phyloP scores from a whole-genome alignment of 192 early-diverging fungal genomes.

The Gonapodya prolifera region DNA sequence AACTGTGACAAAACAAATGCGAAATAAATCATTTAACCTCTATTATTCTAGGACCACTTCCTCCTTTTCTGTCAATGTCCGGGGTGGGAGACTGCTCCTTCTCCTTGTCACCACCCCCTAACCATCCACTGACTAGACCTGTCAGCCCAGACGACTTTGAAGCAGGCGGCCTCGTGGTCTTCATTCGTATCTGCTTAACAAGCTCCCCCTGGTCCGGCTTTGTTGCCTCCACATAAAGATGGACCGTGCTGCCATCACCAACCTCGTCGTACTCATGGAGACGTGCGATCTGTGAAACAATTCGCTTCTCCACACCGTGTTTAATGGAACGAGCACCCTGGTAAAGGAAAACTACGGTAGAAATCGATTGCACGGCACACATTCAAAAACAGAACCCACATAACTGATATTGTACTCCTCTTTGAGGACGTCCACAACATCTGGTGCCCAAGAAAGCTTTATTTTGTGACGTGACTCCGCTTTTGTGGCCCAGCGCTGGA shows the following conservation, averaged over 20 bases:
- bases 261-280: conserved; percentile 29
- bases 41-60: not conserved
- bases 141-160: not conserved
- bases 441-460: conserved; percentile 20
- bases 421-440: conserved; percentile 20
- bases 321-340: conserved; percentile 33
- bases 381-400: conserved; percentile 27
- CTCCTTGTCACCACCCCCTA: not conserved
- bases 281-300: conserved; percentile 27
- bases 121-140: not conserved
- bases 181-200: not conserved
- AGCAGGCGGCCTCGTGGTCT: not conserved
- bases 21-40: not conserved
- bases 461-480: conserved; percentile 25
- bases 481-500: conserved; percentile 25
- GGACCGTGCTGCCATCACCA: conserved; percentile 19
- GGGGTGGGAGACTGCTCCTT: not conserved
- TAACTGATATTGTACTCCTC: conserved; percentile 28
- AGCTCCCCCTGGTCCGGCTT: not conserved
- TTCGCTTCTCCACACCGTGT: conserved; percentile 26
- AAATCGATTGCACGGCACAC: conserved; percentile 23
- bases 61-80: not conserved
- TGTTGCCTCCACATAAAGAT: conserved; percentile 14
- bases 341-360: conserved; percentile 26
- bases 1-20: no score